Evolutionary conservation across 2,329 filamentous ascomycete species (phyloP).

Genomic region (Colletotrichum higginsianum): DNA sequence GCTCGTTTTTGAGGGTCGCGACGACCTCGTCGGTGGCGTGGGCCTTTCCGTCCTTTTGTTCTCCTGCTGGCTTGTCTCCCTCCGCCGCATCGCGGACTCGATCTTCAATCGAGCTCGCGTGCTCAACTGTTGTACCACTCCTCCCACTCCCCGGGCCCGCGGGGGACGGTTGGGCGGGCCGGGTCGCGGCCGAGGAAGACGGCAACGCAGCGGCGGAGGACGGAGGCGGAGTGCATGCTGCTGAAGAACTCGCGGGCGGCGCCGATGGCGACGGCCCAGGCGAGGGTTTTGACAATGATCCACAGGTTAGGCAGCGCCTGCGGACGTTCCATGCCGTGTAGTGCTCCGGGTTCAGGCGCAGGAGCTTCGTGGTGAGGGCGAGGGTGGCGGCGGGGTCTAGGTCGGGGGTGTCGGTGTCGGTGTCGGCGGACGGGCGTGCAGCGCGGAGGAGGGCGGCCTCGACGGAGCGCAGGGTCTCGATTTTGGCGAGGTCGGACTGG

Average conservation of each 20-base stretch:
- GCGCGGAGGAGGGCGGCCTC: constrained; percentile 59
- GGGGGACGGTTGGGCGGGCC: constrained; percentile 61
- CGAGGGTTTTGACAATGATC: constrained; percentile 69
- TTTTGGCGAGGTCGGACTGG: constrained; percentile 80
- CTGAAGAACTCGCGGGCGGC: constrained; percentile 69
- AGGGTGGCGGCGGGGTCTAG: constrained; percentile 69
- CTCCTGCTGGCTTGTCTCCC: not conserved
- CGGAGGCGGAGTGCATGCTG: constrained; percentile 70
- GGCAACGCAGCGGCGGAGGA: constrained; percentile 73
- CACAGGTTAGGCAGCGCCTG: constrained; percentile 76
- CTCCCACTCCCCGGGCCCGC: constrained; percentile 59
- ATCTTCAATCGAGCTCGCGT: constrained; percentile 47
- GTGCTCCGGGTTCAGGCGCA: constrained; percentile 87
- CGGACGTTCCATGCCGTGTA: constrained; percentile 94
- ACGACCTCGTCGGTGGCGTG: constrained; percentile 43
- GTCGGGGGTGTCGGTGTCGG: constrained; percentile 3
- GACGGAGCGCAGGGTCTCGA: constrained; percentile 80
- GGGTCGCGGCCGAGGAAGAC: constrained; percentile 68
- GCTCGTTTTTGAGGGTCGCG: constrained; percentile 72
- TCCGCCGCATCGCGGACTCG: constrained; percentile 20
- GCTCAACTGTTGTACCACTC: constrained; percentile 69
- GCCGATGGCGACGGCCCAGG: constrained; percentile 67
- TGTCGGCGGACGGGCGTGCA: constrained; percentile 40
- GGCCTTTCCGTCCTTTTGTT: constrained; percentile 20
- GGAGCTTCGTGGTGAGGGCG: constrained; percentile 78